These are phyloP conservation scores for Diplosphaera chodatii DNA, from an alignment of 139 green algal species.

Conservation along the genomic window DNA sequence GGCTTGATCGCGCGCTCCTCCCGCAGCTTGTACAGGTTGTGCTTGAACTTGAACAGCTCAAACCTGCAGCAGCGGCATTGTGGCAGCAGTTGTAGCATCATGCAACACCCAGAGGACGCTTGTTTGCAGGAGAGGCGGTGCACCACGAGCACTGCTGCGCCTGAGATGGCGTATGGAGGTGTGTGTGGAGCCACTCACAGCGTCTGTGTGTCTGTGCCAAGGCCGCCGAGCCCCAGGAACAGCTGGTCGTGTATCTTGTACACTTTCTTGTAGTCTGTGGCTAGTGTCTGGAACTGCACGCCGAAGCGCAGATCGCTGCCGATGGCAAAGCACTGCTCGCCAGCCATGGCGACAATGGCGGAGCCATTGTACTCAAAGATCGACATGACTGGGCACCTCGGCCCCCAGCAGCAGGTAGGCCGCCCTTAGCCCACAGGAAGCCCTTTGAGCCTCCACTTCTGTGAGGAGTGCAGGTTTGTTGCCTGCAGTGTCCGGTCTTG, in stretches of 20 bases:
- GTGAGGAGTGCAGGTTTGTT: too few relatives aligned
- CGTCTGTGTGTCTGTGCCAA: constrained; percentile 90
- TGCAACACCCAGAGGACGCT: too few relatives aligned
- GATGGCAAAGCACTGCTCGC: constrained; percentile 96
- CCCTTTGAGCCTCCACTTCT: too few relatives aligned
- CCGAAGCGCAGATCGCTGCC: constrained; percentile 92
- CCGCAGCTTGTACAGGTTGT: constrained; percentile 97
- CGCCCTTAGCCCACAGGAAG: too few relatives aligned
- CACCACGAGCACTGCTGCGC: too few relatives aligned
- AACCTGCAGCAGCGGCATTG: constrained; percentile 18
- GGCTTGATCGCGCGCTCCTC: constrained; percentile 97
- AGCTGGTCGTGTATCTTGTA: constrained; percentile 90
- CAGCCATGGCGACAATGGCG: constrained; percentile 83
- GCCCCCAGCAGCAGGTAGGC: too few relatives aligned
- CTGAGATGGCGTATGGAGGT: too few relatives aligned
- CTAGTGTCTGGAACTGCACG: constrained; percentile 94
- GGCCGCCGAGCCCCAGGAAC: constrained; percentile 85
- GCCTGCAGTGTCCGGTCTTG: too few relatives aligned
- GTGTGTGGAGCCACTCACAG: constrained; percentile 39
- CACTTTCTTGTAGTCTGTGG: constrained; percentile 92
- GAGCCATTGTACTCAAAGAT: constrained; percentile 94
- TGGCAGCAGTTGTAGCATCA: too few relatives aligned
- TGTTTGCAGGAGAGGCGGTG: too few relatives aligned
- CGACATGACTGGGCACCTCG: too few relatives aligned
- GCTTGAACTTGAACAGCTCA: constrained; percentile 82